These are phyloP conservation scores for Nicotiana noctiflora DNA, from an alignment of 257 asterid species.

Conservation along the genomic window DNA sequence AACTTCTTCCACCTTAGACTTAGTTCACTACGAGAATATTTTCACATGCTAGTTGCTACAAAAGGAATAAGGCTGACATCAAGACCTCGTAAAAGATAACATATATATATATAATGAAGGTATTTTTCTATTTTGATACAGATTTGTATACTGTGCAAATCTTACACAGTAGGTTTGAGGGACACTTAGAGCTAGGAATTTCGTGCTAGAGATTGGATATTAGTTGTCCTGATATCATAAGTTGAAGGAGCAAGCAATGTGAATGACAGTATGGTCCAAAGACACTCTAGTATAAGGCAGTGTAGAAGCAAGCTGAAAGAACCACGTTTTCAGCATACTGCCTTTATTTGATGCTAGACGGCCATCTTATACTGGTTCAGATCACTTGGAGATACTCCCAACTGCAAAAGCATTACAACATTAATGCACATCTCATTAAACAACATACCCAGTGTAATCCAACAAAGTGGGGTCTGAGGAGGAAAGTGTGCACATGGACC, in stretches of 20 bases:
- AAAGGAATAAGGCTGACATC: neutral
- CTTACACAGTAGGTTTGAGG: neutral
- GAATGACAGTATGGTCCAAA: neutral
- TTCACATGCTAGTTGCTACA: neutral
- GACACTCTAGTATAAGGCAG: neutral
- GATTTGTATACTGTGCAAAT: neutral
- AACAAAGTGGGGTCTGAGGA: too few species aligned
- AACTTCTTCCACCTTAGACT: neutral
- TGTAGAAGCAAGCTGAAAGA: neutral
- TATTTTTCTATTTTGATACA: neutral
- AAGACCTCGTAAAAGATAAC: too few species aligned
- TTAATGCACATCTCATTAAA: neutral
- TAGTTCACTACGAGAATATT: neutral
- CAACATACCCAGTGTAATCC: too few species aligned
- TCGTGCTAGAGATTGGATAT: neutral
- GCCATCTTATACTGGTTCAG: neutral
- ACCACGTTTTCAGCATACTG: neutral
- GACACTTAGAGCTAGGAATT: neutral
- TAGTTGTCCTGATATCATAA: neutral
- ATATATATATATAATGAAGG: neutral
- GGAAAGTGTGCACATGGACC: too few species aligned
- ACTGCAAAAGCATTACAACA: neutral
- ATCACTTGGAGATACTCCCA: neutral
- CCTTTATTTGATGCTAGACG: neutral
- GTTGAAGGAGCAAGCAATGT: neutral